A percentile compares a stretch with the other conserved stretches of the same genome.
Conservation (phyloP, 306 rosid species). For the Begonia peltatifolia region DNA sequence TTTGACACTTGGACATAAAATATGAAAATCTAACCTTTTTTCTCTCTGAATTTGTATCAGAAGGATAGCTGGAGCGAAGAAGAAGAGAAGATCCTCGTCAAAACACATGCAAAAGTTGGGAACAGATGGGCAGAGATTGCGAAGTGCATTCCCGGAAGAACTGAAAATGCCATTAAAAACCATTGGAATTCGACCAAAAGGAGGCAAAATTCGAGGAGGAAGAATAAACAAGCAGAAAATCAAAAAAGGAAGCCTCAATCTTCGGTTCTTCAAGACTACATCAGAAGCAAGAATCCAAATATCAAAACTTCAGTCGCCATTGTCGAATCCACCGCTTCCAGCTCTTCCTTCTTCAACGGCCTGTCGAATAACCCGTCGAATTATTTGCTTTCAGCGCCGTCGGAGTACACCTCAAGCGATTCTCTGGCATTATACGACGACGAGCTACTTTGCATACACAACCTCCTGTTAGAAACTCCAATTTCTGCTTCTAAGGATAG, state of each 20-base stretch:
- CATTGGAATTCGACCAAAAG: constrained; percentile 95
- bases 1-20: too few species aligned
- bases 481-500: too few species aligned
- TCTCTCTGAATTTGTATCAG: constrained; percentile 14
- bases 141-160: constrained; percentile 57
- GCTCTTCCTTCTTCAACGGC: constrained; percentile 7
- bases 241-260: constrained; percentile 39
- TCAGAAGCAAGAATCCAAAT: constrained; percentile 17
- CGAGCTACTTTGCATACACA: constrained; percentile 55
- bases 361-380: constrained; percentile 10
- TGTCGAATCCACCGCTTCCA: background rate
- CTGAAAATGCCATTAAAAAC: constrained; percentile 78
- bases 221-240: constrained; percentile 29
- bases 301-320: constrained; percentile 3
- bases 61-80: constrained; percentile 75
- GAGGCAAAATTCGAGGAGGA: constrained; percentile 69
- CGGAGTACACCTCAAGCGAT: constrained; percentile 18
- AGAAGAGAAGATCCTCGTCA: constrained; percentile 58
- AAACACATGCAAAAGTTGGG: constrained; percentile 49
- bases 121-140: constrained; percentile 90
- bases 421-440: constrained; percentile 30
- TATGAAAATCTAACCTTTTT: background rate
- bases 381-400: constrained; percentile 13
- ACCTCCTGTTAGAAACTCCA: background rate
- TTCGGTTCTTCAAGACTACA: constrained; percentile 64